Conservation (phyloP, 306 rosid genomes). For the Vigna nakashimae region DNA sequence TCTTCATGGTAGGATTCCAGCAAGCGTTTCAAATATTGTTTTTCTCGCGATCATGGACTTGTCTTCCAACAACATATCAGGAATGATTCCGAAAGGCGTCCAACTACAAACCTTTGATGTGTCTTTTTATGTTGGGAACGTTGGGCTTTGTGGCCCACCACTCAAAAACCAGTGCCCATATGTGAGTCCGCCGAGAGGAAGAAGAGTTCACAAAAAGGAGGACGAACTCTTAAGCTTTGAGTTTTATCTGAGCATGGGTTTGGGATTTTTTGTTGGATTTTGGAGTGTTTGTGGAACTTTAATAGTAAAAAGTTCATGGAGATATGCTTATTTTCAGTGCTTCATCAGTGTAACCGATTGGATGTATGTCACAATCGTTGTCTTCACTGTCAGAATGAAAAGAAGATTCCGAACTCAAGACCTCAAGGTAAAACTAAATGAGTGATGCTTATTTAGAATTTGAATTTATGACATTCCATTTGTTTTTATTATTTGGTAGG, state of each 20-base stretch:
- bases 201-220: no score
- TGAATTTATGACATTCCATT: not conserved
- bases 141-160: slow-evolving; percentile 45
- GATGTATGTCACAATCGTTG: not conserved
- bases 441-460: not conserved
- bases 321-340: not conserved
- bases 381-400: not conserved
- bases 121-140: slow-evolving; percentile 36
- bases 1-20: slow-evolving; percentile 6
- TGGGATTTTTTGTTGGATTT: slow-evolving; percentile 42
- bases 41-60: fast-evolving
- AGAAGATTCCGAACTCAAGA: not conserved
- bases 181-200: no score
- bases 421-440: not conserved
- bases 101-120: not conserved
- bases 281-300: slow-evolving; percentile 47
- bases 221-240: not conserved
- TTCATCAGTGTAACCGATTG: not conserved
- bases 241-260: not conserved
- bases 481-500: not conserved
- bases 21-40: not conserved
- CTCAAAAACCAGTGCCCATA: slow-evolving; percentile 22
- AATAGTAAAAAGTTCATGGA: not conserved
- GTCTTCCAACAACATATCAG: slow-evolving; percentile 12
- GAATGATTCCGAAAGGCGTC: not conserved